A percentile compares a stretch with the other conserved stretches of the same genome.
phyloP scores from a whole-genome alignment of 2,329 filamentous ascomycete genomes.

The Blastomyces gilchristii region DNA sequence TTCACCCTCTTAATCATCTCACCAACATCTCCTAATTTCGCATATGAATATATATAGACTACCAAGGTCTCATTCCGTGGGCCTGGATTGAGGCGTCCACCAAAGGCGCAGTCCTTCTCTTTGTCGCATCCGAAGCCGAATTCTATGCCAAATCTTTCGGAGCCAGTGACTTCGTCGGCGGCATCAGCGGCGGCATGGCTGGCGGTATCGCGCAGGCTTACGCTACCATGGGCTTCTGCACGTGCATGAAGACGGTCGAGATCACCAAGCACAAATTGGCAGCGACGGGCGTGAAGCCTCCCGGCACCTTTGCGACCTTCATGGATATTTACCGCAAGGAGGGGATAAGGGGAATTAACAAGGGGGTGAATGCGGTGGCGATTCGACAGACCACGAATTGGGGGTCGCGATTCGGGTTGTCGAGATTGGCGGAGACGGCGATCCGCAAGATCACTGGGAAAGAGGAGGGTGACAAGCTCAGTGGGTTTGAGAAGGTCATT shows the following conservation, averaged over 20 bases:
- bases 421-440: conserved; percentile 77
- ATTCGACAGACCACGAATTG: conserved; percentile 99
- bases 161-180: conserved; percentile 74
- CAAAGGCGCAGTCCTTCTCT: conserved; percentile 97
- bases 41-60: conserved; percentile 51
- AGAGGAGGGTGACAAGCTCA: conserved; percentile 66
- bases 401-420: conserved; percentile 91
- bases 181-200: conserved; percentile 82
- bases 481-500: conserved; percentile 73
- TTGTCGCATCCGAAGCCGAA: conserved; percentile 96
- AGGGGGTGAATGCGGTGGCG: conserved; percentile 94
- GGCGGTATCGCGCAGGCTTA: conserved; percentile 97
- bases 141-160: conserved; percentile 80
- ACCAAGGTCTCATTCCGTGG: conserved; percentile 98
- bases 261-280: conserved; percentile 98
- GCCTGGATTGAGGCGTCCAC: conserved; percentile 99
- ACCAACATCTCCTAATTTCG: neutral
- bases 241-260: conserved; percentile 99
- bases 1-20: neutral
- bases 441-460: conserved; percentile 74
- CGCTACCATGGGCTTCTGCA: conserved; percentile 99
- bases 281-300: conserved; percentile 68
- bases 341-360: conserved; percentile 93
- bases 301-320: conserved; percentile 88
- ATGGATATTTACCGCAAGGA: conserved; percentile 94